phyloP scores from a whole-genome alignment of 495 filamentous ascomycete genomes.

The Aspergillus sclerotiicarbonarius region DNA sequence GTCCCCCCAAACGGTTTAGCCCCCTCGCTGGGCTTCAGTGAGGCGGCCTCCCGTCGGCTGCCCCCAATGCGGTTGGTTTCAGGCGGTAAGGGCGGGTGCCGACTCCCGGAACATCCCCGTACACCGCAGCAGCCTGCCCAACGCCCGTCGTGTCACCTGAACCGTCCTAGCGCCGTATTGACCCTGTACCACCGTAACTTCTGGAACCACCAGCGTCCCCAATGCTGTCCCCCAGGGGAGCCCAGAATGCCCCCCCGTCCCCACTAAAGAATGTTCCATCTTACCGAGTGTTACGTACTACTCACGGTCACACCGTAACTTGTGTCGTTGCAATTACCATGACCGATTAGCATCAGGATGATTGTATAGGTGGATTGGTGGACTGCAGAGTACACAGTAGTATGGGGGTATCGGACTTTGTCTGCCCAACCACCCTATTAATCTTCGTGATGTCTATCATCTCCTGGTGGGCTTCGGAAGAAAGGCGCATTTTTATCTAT shows the following conservation, averaged over 20 bases:
- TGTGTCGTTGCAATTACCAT: neutral
- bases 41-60: neutral
- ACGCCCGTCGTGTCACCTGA: neutral
- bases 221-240: neutral
- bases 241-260: conserved; percentile 3
- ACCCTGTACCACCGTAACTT: neutral
- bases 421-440: neutral
- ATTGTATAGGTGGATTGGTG: neutral
- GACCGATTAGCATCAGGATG: neutral
- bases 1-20: neutral
- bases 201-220: neutral
- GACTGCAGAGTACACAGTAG: too few species aligned
- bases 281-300: conserved; percentile 4
- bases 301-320: conserved; percentile 5
- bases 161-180: conserved; percentile 5
- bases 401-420: neutral
- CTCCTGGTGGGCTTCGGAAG: neutral
- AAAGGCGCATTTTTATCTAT: neutral
- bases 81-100: conserved; percentile 16
- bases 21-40: conserved; percentile 5
- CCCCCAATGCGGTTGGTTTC: neutral
- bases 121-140: neutral
- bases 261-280: conserved; percentile 14
- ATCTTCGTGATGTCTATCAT: neutral
- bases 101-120: conserved; percentile 12